Percentiles rank a stretch among this genome's conserved stretches.
Evolutionary conservation across 2,329 filamentous ascomycete species (phyloP).

Genomic region (Podosphaera fusca): DNA sequence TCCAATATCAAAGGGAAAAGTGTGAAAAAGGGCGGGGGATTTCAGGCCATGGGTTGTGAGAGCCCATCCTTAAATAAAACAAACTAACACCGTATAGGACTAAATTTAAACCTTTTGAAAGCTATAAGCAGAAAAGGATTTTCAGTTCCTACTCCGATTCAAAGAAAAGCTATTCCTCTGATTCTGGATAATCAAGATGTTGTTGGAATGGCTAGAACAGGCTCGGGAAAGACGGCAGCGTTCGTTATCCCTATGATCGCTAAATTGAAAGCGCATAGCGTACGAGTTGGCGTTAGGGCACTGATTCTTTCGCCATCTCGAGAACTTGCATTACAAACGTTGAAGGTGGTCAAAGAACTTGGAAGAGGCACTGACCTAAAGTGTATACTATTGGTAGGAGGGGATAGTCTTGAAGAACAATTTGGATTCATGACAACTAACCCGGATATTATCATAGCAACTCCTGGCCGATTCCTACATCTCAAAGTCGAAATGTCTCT

Average conservation of each 20-base stretch:
- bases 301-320: constrained; percentile 79
- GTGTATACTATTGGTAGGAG: constrained; percentile 75
- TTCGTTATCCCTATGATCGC: constrained; percentile 99
- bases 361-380: constrained; percentile 76
- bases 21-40: constrained; percentile 87
- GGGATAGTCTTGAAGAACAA: constrained; percentile 88
- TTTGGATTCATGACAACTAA: constrained; percentile 83
- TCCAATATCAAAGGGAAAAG: constrained; percentile 63
- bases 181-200: constrained; percentile 80
- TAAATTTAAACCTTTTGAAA: constrained; percentile 65
- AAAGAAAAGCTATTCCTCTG: constrained; percentile 85
- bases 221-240: constrained; percentile 91
- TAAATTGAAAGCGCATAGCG: constrained; percentile 68
- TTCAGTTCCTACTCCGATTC: constrained; percentile 87
- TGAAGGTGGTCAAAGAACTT: constrained; percentile 93
- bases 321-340: constrained; percentile 80
- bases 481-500: constrained; percentile 90
- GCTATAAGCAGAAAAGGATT: constrained; percentile 89
- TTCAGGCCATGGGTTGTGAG: constrained; percentile 71
- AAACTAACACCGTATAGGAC: constrained; percentile 22
- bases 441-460: constrained; percentile 92
- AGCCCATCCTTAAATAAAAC: neutral
- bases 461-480: constrained; percentile 87
- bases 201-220: constrained; percentile 98
- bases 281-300: constrained; percentile 63